Conservation (phyloP, 2,329 filamentous ascomycete species). For the Coniochaeta sp. region DNA sequence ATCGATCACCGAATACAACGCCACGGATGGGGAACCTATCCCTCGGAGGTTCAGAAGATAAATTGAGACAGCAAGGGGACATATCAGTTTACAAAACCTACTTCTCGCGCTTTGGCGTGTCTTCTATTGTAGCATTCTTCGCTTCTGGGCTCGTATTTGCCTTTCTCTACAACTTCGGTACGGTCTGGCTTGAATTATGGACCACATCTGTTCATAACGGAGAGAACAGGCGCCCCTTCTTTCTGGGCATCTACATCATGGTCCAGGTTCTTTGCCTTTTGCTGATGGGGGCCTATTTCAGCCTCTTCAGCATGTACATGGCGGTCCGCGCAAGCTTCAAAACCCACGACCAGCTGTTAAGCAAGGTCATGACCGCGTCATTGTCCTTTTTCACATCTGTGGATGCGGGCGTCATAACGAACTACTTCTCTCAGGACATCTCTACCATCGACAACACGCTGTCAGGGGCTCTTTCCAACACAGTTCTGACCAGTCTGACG, state of each 20-base stretch:
- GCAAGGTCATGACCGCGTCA: constrained; percentile 17
- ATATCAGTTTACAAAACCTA: constrained; percentile 6
- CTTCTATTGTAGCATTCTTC: constrained; percentile 3
- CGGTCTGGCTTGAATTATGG: constrained; percentile 15
- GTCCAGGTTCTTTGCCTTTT: constrained; percentile 9
- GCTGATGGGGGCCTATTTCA: constrained; percentile 9
- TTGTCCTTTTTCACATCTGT: constrained; percentile 21
- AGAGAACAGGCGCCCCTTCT: constrained; percentile 9
- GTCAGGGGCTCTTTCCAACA: constrained; percentile 16
- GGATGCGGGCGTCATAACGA: constrained; percentile 20
- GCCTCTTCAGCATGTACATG: constrained; percentile 6
- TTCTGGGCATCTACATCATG: constrained; percentile 13
- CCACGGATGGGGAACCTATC: neutral
- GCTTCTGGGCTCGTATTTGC: constrained; percentile 3
- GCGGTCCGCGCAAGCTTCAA: constrained; percentile 7
- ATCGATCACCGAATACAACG: neutral
- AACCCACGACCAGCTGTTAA: constrained; percentile 14
- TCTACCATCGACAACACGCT: constrained; percentile 26
- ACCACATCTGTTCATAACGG: neutral
- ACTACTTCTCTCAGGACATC: constrained; percentile 30
- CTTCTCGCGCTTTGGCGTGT: constrained; percentile 1
- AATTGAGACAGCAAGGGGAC: neutral
- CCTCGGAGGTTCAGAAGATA: neutral
- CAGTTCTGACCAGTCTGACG: constrained; percentile 10
- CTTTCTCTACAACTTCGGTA: constrained; percentile 11